Evolutionary conservation across 768 basidiomycete species (phyloP).

Genomic region (Mycena metata): DNA sequence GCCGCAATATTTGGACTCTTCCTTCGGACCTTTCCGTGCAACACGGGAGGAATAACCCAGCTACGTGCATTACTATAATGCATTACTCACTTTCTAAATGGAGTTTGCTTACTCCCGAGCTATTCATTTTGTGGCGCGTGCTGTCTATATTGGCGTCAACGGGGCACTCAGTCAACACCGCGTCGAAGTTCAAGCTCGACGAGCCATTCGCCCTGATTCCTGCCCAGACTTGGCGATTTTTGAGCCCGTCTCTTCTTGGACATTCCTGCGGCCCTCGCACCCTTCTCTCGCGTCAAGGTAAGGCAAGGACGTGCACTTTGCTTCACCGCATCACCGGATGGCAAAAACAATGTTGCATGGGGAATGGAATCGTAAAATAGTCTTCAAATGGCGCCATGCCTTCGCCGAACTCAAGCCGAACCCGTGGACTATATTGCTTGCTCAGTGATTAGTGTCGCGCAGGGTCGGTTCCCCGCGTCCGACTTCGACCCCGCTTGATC

Average conservation of each 20-base stretch:
- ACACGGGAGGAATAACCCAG: neutral
- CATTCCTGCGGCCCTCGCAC: constrained; percentile 2
- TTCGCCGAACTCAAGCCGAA: constrained; percentile 5
- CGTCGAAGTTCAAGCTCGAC: constrained; percentile 4
- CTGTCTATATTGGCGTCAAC: constrained; percentile 8
- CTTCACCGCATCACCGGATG: constrained; percentile 6
- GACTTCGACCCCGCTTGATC: constrained; percentile 1
- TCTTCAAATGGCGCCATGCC: constrained; percentile 4
- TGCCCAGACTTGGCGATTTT: neutral
- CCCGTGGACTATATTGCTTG: constrained; percentile 1
- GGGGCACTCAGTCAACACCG: neutral
- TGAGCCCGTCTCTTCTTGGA: constrained; percentile 4
- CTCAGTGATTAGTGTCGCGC: neutral
- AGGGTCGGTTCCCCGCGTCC: constrained; percentile 1
- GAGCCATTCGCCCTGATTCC: neutral
- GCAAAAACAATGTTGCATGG: constrained; percentile 7
- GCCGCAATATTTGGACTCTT: too few relatives aligned
- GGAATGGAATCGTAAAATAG: neutral
- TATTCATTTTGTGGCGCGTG: neutral
- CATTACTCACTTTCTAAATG: neutral
- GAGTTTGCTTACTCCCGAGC: constrained; percentile 6
- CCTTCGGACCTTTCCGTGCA: too few relatives aligned
- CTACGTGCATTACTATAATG: constrained; percentile 5
- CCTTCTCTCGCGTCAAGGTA: constrained; percentile 1
- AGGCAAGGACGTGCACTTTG: neutral